Evolutionary conservation across 2,329 filamentous ascomycete genomes (phyloP).

Genomic region (Apiospora pterosperma): DNA sequence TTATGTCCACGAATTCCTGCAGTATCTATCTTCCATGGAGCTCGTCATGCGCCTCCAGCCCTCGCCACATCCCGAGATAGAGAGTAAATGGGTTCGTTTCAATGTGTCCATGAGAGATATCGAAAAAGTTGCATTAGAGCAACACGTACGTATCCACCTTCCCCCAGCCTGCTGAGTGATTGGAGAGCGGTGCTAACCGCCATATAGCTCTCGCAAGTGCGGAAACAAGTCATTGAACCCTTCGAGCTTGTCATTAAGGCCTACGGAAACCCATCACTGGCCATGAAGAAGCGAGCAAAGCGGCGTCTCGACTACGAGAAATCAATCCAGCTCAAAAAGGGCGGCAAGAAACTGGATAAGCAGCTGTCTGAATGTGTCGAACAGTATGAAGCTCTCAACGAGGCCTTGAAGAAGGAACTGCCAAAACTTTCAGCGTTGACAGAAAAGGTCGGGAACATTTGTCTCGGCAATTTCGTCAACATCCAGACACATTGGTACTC

Average conservation of each 20-base stretch:
- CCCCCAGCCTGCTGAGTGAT: constrained; percentile 10
- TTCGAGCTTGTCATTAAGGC: constrained; percentile 75
- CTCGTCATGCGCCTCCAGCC: constrained; percentile 71
- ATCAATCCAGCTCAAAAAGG: constrained; percentile 71
- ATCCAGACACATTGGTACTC: constrained; percentile 81
- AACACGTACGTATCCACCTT: constrained; percentile 62
- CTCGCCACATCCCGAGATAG: constrained; percentile 75
- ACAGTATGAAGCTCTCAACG: constrained; percentile 87
- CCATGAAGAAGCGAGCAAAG: constrained; percentile 94
- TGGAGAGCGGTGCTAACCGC: constrained; percentile 19
- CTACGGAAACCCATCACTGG: constrained; percentile 78
- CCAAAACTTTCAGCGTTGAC: constrained; percentile 80
- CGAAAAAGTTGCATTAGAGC: constrained; percentile 75
- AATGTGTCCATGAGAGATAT: constrained; percentile 85
- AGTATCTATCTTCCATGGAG: constrained; percentile 79
- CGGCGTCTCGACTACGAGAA: constrained; percentile 86
- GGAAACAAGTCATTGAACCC: constrained; percentile 80
- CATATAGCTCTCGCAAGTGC: constrained; percentile 58
- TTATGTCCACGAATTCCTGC: constrained; percentile 78
- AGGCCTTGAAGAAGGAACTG: constrained; percentile 88
- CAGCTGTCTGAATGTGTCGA: constrained; percentile 82
- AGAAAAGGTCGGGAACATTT: constrained; percentile 78
- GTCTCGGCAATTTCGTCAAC: constrained; percentile 77
- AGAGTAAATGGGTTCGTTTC: constrained; percentile 92
- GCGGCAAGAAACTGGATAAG: constrained; percentile 82